These are phyloP conservation scores for Austroboletus niveus DNA, from an alignment of 1,284 basidiomycete species.

Conservation along the genomic window DNA sequence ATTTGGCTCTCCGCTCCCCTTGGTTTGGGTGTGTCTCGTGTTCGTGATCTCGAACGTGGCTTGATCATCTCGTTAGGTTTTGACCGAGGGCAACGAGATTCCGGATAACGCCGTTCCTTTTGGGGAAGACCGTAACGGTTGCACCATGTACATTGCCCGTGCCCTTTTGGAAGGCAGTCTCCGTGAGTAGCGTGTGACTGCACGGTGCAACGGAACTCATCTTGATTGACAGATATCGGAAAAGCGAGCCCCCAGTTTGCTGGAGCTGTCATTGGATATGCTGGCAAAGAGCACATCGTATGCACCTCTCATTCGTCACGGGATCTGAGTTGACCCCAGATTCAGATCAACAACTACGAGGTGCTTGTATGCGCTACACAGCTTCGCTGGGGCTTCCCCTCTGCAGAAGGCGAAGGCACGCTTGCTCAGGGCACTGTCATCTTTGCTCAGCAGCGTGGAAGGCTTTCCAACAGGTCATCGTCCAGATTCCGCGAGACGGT, in stretches of 20 bases:
- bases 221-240: conserved; percentile 23
- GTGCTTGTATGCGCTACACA: conserved; percentile 35
- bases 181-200: conserved; percentile 17
- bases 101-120: conserved; percentile 34
- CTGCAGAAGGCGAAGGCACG: conserved; percentile 4
- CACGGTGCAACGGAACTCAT: not conserved
- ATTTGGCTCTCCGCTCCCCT: conserved; percentile 29
- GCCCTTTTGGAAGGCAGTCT: conserved; percentile 31
- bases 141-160: conserved; percentile 30
- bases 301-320: not conserved
- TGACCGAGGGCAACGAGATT: conserved; percentile 30
- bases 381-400: conserved; percentile 31
- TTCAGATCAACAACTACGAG: conserved; percentile 29
- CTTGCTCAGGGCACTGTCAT: conserved; percentile 32
- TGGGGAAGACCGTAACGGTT: conserved; percentile 32
- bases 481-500: not conserved
- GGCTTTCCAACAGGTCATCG: not conserved
- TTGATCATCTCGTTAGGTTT: conserved; percentile 13
- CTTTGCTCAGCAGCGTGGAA: conserved; percentile 28
- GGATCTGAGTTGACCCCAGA: not conserved
- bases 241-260: conserved; percentile 26
- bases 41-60: not conserved
- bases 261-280: conserved; percentile 29
- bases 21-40: conserved; percentile 26
- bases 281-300: conserved; percentile 31